phyloP scores from a whole-genome alignment of 2,329 filamentous ascomycete species.

The Fusarium nematophilum region DNA sequence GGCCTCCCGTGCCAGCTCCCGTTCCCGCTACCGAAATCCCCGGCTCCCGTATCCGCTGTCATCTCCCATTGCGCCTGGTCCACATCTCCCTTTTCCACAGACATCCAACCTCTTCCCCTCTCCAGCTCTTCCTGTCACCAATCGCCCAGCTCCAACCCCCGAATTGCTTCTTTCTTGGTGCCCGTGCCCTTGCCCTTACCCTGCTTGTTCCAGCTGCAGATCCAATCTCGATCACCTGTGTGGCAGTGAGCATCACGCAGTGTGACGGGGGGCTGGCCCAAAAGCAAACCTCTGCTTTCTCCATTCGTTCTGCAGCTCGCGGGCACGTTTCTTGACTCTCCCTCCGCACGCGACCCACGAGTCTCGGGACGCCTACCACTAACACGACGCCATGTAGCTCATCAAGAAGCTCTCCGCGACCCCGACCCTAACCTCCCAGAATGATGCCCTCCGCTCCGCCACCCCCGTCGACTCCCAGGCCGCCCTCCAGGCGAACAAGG shows the following conservation, averaged over 20 bases:
- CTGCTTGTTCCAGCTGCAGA: conserved; percentile 22
- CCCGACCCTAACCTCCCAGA: conserved; percentile 82
- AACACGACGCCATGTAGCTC: conserved; percentile 69
- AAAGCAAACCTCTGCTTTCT: conserved; percentile 34
- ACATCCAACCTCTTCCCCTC: conserved; percentile 11
- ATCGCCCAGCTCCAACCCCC: conserved; percentile 11
- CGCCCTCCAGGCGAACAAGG: conserved; percentile 94
- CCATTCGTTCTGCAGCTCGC: conserved; percentile 30
- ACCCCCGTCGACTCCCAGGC: conserved; percentile 79
- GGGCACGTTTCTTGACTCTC: conserved; percentile 36
- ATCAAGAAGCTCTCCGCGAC: conserved; percentile 98
- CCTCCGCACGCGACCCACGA: conserved; percentile 28
- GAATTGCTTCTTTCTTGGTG: conserved; percentile 9
- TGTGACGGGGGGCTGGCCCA: conserved; percentile 31
- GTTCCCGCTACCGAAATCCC: conserved; percentile 34
- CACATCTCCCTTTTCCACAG: conserved; percentile 25
- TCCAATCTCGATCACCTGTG: conserved; percentile 17
- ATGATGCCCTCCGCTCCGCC: conserved; percentile 64
- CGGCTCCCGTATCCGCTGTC: conserved; percentile 36
- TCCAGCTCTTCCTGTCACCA: conserved; percentile 11
- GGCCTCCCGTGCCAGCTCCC: conserved; percentile 19
- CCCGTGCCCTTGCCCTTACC: conserved; percentile 11
- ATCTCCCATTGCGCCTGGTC: conserved; percentile 35
- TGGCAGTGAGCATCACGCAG: conserved; percentile 11
- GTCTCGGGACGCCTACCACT: conserved; percentile 32